These are phyloP conservation scores for Exophiala lecanii-corni DNA, from an alignment of 2,329 filamentous ascomycete genomes.

Conservation along the genomic window DNA sequence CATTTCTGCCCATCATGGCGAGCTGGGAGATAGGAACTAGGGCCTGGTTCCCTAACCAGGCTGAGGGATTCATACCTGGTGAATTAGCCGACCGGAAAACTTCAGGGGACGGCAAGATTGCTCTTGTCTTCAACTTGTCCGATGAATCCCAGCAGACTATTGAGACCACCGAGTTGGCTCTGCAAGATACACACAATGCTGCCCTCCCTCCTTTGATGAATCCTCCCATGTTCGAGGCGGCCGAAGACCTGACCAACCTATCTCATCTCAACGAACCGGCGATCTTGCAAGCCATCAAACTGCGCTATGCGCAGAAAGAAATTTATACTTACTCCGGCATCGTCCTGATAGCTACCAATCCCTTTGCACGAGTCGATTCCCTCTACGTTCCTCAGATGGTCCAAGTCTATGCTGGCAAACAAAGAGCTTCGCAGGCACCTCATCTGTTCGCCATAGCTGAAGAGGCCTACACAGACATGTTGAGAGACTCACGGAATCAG, in stretches of 20 bases:
- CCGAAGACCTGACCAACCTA: slow-evolving; percentile 93
- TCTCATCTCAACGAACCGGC: slow-evolving; percentile 96
- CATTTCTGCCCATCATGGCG: slow-evolving; percentile 82
- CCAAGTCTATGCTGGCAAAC: slow-evolving; percentile 97
- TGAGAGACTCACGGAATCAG: slow-evolving; percentile 92
- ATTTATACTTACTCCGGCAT: slow-evolving; percentile 99
- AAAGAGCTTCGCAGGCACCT: slow-evolving; percentile 91
- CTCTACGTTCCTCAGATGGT: slow-evolving; percentile 99
- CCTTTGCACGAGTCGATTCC: slow-evolving; percentile 94
- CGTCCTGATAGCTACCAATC: slow-evolving; percentile 96
- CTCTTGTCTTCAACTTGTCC: slow-evolving; percentile 70
- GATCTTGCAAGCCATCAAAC: slow-evolving; percentile 96
- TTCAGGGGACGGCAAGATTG: slow-evolving; percentile 76
- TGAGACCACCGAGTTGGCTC: slow-evolving; percentile 68
- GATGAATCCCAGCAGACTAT: slow-evolving; percentile 80
- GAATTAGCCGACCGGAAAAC: slow-evolving; percentile 83
- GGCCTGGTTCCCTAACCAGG: slow-evolving; percentile 95
- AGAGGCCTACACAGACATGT: slow-evolving; percentile 98
- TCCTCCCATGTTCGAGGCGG: slow-evolving; percentile 94
- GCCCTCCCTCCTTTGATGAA: slow-evolving; percentile 94
- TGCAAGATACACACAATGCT: slow-evolving; percentile 67
- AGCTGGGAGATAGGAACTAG: slow-evolving; percentile 76
- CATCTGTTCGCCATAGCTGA: slow-evolving; percentile 98
- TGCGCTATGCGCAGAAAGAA: slow-evolving; percentile 96
- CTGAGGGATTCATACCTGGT: slow-evolving; percentile 95